These are phyloP conservation scores for Rhodomyrtus tomentosa DNA, from an alignment of 345 rosid genomes.

Conservation along the genomic window DNA sequence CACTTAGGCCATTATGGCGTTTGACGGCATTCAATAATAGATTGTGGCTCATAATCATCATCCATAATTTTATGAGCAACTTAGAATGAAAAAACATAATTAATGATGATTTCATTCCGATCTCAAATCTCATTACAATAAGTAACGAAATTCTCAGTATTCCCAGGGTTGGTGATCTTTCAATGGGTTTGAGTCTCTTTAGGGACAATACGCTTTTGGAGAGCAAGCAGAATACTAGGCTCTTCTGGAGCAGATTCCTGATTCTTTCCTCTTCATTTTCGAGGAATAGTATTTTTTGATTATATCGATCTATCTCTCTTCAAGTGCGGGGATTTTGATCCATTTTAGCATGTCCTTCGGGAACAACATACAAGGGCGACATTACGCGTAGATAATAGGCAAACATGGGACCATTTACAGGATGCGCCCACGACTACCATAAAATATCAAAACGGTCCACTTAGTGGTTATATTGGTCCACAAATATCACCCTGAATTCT, in stretches of 20 bases:
- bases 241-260: too few species aligned
- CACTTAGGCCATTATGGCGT: neutral
- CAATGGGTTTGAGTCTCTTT: too few species aligned
- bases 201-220: too few species aligned
- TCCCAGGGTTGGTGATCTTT: too few species aligned
- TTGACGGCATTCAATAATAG: neutral
- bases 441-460: neutral
- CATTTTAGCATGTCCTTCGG: neutral
- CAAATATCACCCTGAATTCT: neutral
- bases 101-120: neutral
- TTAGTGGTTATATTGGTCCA: neutral
- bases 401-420: slow-evolving; percentile 1
- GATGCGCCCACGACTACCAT: neutral
- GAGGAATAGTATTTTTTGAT: neutral
- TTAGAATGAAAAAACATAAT: neutral
- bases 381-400: neutral
- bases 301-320: neutral
- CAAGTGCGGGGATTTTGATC: neutral
- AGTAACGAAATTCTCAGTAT: neutral
- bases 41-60: neutral
- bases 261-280: too few species aligned
- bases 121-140: neutral
- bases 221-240: too few species aligned
- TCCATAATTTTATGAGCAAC: neutral
- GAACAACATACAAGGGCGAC: neutral